These are phyloP conservation scores for Arctostaphylos glauca DNA, from an alignment of 148 eudicot genomes.

Conservation along the genomic window DNA sequence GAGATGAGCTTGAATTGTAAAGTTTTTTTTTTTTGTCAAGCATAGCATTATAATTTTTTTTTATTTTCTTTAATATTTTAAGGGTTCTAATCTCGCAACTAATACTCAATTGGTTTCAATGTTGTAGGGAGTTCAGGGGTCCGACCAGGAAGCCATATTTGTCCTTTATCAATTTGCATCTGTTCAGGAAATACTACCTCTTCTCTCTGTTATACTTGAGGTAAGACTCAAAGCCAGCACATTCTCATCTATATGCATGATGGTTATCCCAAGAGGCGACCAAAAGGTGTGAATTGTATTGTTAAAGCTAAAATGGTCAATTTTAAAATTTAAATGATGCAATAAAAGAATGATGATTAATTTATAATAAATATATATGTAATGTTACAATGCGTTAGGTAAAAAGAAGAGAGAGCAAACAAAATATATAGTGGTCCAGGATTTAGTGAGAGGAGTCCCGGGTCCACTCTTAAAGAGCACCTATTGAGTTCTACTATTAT, in stretches of 20 bases:
- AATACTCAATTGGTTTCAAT: constrained; percentile 1
- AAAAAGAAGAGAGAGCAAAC: too few relatives aligned
- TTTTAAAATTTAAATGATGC: too few relatives aligned
- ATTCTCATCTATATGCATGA: neutral
- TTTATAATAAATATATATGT: too few relatives aligned
- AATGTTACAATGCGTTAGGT: too few relatives aligned
- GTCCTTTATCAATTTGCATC: constrained; percentile 41
- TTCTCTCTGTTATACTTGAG: constrained; percentile 52
- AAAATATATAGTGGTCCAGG: too few relatives aligned
- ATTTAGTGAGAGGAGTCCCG: too few relatives aligned
- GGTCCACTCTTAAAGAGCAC: too few relatives aligned
- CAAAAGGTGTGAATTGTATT: too few relatives aligned
- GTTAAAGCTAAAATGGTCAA: too few relatives aligned
- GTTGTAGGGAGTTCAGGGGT: constrained; percentile 28
- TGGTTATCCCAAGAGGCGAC: too few relatives aligned
- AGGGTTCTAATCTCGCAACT: neutral
- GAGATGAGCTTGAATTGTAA: neutral
- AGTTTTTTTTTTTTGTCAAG: neutral
- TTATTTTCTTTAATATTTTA: neutral
- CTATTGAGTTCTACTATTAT: too few relatives aligned
- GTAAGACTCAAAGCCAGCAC: constrained; percentile 13
- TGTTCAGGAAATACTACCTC: constrained; percentile 45
- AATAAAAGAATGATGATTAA: too few relatives aligned
- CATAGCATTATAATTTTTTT: neutral
- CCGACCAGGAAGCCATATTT: constrained; percentile 23